A percentile compares a stretch with the other conserved stretches of the same genome.
Evolutionary conservation across 306 rosid genomes (phyloP).

Genomic region (Abrus precatorius): DNA sequence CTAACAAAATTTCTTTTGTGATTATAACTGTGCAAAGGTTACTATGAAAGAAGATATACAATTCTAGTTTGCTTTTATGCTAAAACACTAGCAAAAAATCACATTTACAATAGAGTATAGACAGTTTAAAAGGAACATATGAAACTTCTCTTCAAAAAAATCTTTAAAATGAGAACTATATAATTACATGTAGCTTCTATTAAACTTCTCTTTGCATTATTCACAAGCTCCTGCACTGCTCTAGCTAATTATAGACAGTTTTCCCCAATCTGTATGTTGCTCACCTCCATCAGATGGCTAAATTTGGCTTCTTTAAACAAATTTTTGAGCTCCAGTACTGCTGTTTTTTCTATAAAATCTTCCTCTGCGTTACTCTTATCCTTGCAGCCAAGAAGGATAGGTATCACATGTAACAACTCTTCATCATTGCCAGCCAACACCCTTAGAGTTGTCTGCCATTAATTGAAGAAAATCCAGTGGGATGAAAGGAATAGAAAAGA

Average conservation of each 20-base stretch:
- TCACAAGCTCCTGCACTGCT: conserved; percentile 22
- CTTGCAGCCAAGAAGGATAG: conserved; percentile 77
- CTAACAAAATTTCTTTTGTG: conserved; percentile 18
- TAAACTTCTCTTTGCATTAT: conserved; percentile 23
- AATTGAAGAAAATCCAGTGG: conserved; percentile 33
- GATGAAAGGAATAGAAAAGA: conserved; percentile 15
- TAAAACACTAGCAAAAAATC: conserved; percentile 16
- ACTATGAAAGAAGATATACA: conserved; percentile 19
- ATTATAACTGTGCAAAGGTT: conserved; percentile 28
- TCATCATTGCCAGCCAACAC: conserved; percentile 74
- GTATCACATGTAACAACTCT: conserved; percentile 69
- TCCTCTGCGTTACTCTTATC: conserved; percentile 62
- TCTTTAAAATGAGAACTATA: conserved; percentile 13
- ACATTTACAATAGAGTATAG: conserved; percentile 4
- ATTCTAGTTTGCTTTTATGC: conserved; percentile 28
- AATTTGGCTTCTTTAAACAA: conserved; percentile 77
- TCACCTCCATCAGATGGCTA: conserved; percentile 97
- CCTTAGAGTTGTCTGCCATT: conserved; percentile 81
- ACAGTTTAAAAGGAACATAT: conserved; percentile 30
- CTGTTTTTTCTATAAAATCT: conserved; percentile 47
- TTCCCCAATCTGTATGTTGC: conserved; percentile 27
- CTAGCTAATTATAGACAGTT: conserved; percentile 24
- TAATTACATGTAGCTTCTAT: conserved; percentile 17
- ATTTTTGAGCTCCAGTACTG: conserved; percentile 52
- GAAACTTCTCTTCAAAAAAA: not conserved